Percentiles rank a stretch among this genome's conserved stretches.
Evolutionary conservation across 108 stramenopile genomes (phyloP).

Genomic region (Cyclotella sp.): DNA sequence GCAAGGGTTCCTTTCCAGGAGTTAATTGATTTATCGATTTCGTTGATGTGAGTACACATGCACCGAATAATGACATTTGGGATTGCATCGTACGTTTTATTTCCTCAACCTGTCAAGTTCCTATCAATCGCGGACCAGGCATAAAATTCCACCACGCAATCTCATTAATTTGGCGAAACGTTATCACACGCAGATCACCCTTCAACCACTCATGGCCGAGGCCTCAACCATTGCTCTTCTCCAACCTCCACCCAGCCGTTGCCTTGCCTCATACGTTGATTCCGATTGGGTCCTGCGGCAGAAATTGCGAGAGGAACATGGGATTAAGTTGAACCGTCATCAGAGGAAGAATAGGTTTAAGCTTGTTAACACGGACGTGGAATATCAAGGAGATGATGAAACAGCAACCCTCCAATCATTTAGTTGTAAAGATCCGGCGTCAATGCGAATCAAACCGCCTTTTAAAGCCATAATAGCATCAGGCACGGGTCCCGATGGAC

Average conservation of each 20-base stretch:
- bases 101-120: no score
- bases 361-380: conserved; percentile 15
- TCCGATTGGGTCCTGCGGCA: conserved; percentile 79
- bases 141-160: conserved; percentile 76
- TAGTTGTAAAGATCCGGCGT: neutral
- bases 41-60: conserved; percentile 62
- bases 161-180: conserved; percentile 62
- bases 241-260: conserved; percentile 66
- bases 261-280: conserved; percentile 53
- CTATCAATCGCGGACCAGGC: conserved; percentile 25
- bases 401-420: neutral
- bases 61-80: no score
- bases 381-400: conserved; percentile 21
- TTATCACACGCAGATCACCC: conserved; percentile 56
- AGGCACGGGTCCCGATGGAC: conserved; percentile 65
- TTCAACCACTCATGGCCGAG: conserved; percentile 46
- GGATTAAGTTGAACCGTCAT: conserved; percentile 55
- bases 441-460: conserved; percentile 8
- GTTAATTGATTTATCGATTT: conserved; percentile 76
- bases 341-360: conserved; percentile 61
- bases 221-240: conserved; percentile 62
- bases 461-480: conserved; percentile 63
- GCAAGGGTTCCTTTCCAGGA: conserved; percentile 82
- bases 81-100: no score
- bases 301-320: conserved; percentile 56